phyloP scores from a whole-genome alignment of 2,329 filamentous ascomycete genomes.

The Hypoxylon sp. region DNA sequence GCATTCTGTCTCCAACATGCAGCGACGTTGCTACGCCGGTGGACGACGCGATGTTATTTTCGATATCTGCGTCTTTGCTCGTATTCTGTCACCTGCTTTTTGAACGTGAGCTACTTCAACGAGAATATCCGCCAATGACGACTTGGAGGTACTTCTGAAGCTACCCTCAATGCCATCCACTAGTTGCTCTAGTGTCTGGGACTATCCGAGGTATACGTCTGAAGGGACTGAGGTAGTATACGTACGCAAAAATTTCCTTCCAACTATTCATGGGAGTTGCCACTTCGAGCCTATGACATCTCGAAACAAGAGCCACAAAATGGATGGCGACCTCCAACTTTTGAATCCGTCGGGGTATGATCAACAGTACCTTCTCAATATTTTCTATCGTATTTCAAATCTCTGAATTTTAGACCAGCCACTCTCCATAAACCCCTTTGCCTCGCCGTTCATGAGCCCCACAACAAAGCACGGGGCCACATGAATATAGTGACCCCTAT shows the following conservation, averaged over 20 bases:
- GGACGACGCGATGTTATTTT: neutral
- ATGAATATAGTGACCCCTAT: conserved; percentile 1
- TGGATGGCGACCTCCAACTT: neutral
- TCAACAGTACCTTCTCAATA: neutral
- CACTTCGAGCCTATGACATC: neutral
- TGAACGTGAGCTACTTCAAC: too few relatives aligned
- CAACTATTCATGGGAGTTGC: neutral
- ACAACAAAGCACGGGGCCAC: conserved; percentile 11
- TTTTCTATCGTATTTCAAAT: conserved; percentile 16
- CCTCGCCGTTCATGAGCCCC: conserved; percentile 15
- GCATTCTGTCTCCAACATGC: conserved; percentile 19
- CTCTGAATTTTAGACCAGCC: neutral
- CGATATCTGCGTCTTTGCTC: too few relatives aligned
- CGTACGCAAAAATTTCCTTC: neutral
- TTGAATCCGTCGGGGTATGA: neutral
- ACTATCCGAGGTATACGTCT: neutral
- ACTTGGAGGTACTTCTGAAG: neutral
- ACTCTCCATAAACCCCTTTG: neutral
- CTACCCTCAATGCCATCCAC: neutral
- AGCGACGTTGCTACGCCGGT: neutral
- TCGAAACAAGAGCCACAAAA: neutral
- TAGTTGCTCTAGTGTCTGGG: neutral
- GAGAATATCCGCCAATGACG: neutral
- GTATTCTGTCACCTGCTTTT: too few relatives aligned
- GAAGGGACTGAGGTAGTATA: neutral